These are phyloP conservation scores for Penicillium chermesinum DNA, from an alignment of 495 filamentous ascomycete genomes.

Conservation along the genomic window DNA sequence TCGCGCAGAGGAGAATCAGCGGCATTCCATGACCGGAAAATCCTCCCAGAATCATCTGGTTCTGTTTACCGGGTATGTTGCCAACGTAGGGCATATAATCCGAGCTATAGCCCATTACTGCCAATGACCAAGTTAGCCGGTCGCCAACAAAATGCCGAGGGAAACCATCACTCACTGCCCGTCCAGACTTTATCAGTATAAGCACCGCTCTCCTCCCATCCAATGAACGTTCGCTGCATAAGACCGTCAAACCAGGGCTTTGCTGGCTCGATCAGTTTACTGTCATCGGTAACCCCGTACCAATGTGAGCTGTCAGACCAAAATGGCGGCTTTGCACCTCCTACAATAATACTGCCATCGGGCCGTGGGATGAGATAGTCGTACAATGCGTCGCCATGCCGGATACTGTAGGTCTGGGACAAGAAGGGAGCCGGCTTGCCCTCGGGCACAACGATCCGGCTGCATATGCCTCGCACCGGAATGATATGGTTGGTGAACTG, in stretches of 20 bases:
- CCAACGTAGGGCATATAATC: slow-evolving; percentile 49
- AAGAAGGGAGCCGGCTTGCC: slow-evolving; percentile 2
- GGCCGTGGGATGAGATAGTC: slow-evolving; percentile 63
- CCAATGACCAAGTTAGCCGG: slow-evolving; percentile 19
- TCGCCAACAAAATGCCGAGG: neutral
- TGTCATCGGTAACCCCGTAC: slow-evolving; percentile 48
- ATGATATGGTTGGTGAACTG: neutral
- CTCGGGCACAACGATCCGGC: neutral
- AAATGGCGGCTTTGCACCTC: slow-evolving; percentile 46
- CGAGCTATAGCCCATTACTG: slow-evolving; percentile 34
- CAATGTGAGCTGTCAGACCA: slow-evolving; percentile 51
- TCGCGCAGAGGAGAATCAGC: slow-evolving; percentile 39
- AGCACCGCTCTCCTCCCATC: slow-evolving; percentile 44
- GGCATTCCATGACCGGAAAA: slow-evolving; percentile 58
- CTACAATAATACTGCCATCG: slow-evolving; percentile 71
- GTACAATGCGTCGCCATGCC: slow-evolving; percentile 11
- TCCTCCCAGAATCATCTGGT: slow-evolving; percentile 46
- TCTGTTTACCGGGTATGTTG: slow-evolving; percentile 37
- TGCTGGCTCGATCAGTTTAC: slow-evolving; percentile 53
- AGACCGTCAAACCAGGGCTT: slow-evolving; percentile 51
- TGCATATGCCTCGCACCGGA: neutral
- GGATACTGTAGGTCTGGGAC: slow-evolving; percentile 26
- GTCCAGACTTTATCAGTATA: slow-evolving; percentile 46
- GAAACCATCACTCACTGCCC: slow-evolving; percentile 28
- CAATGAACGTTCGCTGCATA: slow-evolving; percentile 45